Conservation (phyloP, 2,329 filamentous ascomycete genomes). For the Chalaropsis thielavioides region DNA sequence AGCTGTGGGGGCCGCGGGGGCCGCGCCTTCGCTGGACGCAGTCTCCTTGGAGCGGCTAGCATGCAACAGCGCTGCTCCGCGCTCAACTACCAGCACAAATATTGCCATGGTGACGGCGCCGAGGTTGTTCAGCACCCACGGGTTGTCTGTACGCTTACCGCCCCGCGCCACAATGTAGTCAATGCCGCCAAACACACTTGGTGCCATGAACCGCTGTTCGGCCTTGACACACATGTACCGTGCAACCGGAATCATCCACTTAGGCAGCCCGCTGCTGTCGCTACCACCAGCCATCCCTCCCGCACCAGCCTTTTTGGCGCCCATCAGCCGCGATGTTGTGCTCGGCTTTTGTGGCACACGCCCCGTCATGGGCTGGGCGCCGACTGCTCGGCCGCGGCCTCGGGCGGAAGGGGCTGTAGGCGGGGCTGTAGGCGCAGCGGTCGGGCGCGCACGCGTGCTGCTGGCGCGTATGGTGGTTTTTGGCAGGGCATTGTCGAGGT, state of each 20-base stretch:
- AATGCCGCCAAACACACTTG: conserved; percentile 61
- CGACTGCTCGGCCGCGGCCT: not conserved
- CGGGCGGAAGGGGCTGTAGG: not conserved
- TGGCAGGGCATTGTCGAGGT: conserved; percentile 60
- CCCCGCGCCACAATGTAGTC: conserved; percentile 38
- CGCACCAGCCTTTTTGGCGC: conserved; percentile 25
- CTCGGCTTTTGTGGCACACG: conserved; percentile 34
- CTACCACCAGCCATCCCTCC: conserved; percentile 20
- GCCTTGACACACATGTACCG: conserved; percentile 48
- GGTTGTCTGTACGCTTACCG: conserved; percentile 33
- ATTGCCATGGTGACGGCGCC: conserved; percentile 45
- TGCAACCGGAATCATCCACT: conserved; percentile 57
- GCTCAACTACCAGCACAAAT: conserved; percentile 37
- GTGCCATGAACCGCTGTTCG: conserved; percentile 45
- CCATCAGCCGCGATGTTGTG: conserved; percentile 31
- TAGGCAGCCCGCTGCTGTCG: conserved; percentile 31
- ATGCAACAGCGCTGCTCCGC: conserved; percentile 27
- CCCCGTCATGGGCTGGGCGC: conserved; percentile 12
- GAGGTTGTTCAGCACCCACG: conserved; percentile 35
- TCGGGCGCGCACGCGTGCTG: conserved; percentile 27
- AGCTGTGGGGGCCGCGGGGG: conserved; percentile 29
- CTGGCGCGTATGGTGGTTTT: not conserved
- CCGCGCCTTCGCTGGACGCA: conserved; percentile 29
- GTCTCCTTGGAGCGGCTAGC: conserved; percentile 25
- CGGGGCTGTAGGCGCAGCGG: conserved; percentile 16